Evolutionary conservation across 306 rosid species (phyloP).

Genomic region (Mimosa bimucronata): DNA sequence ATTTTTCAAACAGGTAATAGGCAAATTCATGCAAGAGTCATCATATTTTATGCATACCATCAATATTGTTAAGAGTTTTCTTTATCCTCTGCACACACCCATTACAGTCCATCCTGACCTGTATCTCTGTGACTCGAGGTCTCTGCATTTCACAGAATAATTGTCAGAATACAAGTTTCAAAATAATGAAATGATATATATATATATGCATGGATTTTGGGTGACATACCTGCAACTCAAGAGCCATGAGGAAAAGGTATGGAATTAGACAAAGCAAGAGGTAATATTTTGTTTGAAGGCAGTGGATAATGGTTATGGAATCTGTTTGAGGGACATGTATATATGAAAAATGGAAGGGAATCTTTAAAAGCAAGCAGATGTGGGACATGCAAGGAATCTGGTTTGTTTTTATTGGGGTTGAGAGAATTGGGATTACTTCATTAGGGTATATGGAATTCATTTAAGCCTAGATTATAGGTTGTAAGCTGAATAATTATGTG

Average conservation of each 20-base stretch:
- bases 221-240: conserved; percentile 62
- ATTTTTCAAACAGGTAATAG: background rate
- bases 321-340: conserved; percentile 46
- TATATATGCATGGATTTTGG: conserved; percentile 9
- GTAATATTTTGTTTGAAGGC: conserved; percentile 6
- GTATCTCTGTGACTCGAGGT: conserved; percentile 70
- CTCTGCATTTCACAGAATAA: conserved; percentile 53
- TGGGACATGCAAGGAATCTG: conserved; percentile 77
- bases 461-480: conserved; percentile 21
- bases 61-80: conserved; percentile 66
- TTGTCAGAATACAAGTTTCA: conserved; percentile 1
- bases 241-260: conserved; percentile 48
- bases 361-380: conserved; percentile 52
- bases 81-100: conserved; percentile 86
- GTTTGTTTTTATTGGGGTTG: conserved; percentile 18
- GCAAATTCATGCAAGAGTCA: background rate
- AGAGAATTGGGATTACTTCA: conserved; percentile 33
- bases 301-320: conserved; percentile 52
- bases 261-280: conserved; percentile 34
- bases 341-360: conserved; percentile 54
- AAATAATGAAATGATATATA: background rate
- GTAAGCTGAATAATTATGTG: background rate
- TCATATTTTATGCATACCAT: conserved; percentile 49
- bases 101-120: conserved; percentile 79
- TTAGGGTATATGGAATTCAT: conserved; percentile 38